phyloP scores from a whole-genome alignment of 2,329 filamentous ascomycete species.

The Cryoendolithus antarcticus region DNA sequence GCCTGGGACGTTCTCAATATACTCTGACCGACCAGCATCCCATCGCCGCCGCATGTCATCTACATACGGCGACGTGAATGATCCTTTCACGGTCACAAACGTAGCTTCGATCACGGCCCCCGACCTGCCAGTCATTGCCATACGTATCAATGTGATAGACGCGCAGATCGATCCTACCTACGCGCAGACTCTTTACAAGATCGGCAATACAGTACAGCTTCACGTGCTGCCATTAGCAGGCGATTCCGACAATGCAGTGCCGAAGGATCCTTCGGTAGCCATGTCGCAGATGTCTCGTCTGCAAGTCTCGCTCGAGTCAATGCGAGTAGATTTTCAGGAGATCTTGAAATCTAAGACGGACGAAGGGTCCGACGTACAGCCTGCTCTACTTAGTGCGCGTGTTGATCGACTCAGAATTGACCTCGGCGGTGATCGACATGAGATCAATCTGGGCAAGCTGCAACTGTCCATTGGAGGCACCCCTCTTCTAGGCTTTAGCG shows the following conservation, averaged over 20 bases:
- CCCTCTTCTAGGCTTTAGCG: conserved; percentile 14
- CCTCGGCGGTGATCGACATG: not conserved
- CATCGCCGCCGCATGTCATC: conserved; percentile 12
- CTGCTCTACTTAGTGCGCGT: not conserved
- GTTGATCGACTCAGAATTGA: not conserved
- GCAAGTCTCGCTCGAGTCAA: no score
- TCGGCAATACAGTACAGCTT: not conserved
- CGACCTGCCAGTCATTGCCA: not conserved
- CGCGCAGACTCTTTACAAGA: conserved; percentile 9
- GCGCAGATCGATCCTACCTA: conserved; percentile 11
- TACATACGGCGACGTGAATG: no score
- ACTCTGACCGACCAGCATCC: conserved; percentile 29
- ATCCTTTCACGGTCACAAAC: no score
- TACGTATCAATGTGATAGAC: conserved; percentile 8
- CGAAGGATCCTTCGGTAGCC: no score
- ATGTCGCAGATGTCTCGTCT: no score
- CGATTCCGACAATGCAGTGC: no score
- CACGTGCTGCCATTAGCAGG: no score
- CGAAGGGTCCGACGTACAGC: not conserved
- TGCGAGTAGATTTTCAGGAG: no score
- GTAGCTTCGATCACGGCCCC: no score
- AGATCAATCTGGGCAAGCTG: conserved; percentile 1
- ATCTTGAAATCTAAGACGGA: no score
- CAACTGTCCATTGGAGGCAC: conserved; percentile 11
- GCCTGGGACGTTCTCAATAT: conserved; percentile 37